These are phyloP conservation scores for Fraxinus excelsior DNA, from an alignment of 257 asterid species.

Conservation along the genomic window DNA sequence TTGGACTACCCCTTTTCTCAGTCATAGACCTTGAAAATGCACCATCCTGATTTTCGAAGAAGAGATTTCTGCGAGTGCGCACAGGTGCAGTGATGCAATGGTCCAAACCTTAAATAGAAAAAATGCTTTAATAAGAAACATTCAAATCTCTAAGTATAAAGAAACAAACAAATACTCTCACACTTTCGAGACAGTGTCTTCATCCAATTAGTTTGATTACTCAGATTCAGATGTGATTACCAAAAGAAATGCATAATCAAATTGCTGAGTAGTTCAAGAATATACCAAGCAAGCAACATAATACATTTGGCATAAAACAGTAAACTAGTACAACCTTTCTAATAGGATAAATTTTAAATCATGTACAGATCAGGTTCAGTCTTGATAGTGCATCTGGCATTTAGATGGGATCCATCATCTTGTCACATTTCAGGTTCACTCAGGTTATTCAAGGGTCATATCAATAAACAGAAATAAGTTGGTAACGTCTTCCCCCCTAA, in stretches of 20 bases:
- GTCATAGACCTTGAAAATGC: slow-evolving; percentile 70
- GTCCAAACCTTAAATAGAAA: slow-evolving; percentile 58
- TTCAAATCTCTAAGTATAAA: background rate
- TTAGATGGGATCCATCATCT: too few species aligned
- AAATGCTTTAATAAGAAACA: slow-evolving; percentile 23
- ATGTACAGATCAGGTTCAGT: background rate
- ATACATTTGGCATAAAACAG: background rate
- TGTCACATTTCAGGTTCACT: too few species aligned
- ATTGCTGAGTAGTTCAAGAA: background rate
- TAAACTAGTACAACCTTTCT: background rate
- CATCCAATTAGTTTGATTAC: background rate
- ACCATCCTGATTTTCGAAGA: slow-evolving; percentile 49
- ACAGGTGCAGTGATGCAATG: slow-evolving; percentile 72
- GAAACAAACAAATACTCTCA: background rate
- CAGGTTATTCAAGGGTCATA: background rate
- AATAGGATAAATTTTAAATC: slow-evolving; percentile 11
- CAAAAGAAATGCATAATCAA: background rate
- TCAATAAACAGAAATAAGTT: too few species aligned
- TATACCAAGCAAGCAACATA: background rate
- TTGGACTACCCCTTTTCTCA: slow-evolving; percentile 58
- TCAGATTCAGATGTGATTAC: background rate
- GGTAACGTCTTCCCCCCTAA: background rate
- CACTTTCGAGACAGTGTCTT: background rate
- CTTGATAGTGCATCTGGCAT: background rate
- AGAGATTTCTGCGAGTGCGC: slow-evolving; percentile 43